phyloP scores from a whole-genome alignment of 306 rosid genomes.

The Trifolium subterraneum region DNA sequence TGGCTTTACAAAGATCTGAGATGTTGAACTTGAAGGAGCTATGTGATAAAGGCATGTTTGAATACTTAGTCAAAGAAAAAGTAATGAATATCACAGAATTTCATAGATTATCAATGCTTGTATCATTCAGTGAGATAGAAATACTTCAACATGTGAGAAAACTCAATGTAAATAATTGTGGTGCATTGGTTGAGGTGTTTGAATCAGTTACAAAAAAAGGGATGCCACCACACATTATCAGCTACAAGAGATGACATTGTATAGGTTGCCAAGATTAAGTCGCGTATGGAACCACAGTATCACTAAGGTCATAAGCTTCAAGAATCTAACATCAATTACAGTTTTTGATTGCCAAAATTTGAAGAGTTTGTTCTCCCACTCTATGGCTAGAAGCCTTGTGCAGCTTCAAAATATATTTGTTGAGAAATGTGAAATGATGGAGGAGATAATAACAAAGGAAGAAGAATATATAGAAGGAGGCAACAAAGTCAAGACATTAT shows the following conservation, averaged over 20 bases:
- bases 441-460: slow-evolving; percentile 31
- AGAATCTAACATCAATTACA: background rate
- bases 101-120: background rate
- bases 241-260: background rate
- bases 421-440: background rate
- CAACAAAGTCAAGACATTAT: slow-evolving; percentile 14
- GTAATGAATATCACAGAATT: background rate
- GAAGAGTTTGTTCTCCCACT: slow-evolving; percentile 13
- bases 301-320: background rate
- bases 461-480: background rate
- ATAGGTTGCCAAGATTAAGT: background rate
- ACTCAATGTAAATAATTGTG: background rate
- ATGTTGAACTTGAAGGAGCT: background rate
- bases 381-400: slow-evolving; percentile 28
- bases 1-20: background rate
- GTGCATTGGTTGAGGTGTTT: background rate
- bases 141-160: background rate
- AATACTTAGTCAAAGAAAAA: background rate
- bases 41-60: background rate
- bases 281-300: background rate
- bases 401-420: background rate
- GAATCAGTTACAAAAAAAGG: background rate
- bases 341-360: background rate
- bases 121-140: background rate
- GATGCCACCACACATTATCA: background rate